Evolutionary conservation across 768 basidiomycete genomes (phyloP), one percentile per base, ranked within the genome.

Genomic region (Collybiopsis confluens): DNA sequence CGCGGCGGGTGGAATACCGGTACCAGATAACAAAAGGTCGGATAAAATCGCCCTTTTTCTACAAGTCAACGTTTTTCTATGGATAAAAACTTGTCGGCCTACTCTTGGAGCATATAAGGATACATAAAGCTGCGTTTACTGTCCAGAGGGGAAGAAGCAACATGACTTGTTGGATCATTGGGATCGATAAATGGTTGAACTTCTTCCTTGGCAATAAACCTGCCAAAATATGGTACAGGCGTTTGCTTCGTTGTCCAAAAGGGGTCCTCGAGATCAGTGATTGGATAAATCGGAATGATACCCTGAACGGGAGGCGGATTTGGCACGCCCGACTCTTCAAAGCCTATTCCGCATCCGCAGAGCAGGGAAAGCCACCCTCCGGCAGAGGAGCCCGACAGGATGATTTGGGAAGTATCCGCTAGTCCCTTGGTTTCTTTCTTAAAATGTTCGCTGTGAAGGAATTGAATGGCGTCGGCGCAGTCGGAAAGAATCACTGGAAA

Each of bases 81-180:
- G n/a, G n/a, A n/a, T n/a, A n/a, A n/a, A n/a, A n/a, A n/a, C n/a
- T n/a, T 24, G 24, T 13, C 7, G 2, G 59, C 70, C 42, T 45
- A 71, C 71, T 72, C 72, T 60, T 74, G 73, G 10, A 74, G 61
- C 72, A 73, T 74, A 54, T 70, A 74, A 46, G 57, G 56, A 54
- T 74, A 74, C 46, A 72, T 71, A 16, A 73, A 61, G 23, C 63
- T 50, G 26, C 73, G 56, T 35, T 53, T 55, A 23, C 62, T 65
- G 15, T 70, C 67, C 28, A 57, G 11, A 1, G 62, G 56, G 0
- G 65, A 61, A 38, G 48, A 65, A 2, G 61, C 56, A 9, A 62
- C 61, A 56, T 68, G 68, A 53, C 52, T 53, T 33, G 15, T n/a
- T 28, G 53, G 45, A 3, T 57, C 59, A 1, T 59, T 41, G 0